Evolutionary conservation across 202 grass and related monocot species (phyloP).

Genomic region (Hordeum pubiflorum): DNA sequence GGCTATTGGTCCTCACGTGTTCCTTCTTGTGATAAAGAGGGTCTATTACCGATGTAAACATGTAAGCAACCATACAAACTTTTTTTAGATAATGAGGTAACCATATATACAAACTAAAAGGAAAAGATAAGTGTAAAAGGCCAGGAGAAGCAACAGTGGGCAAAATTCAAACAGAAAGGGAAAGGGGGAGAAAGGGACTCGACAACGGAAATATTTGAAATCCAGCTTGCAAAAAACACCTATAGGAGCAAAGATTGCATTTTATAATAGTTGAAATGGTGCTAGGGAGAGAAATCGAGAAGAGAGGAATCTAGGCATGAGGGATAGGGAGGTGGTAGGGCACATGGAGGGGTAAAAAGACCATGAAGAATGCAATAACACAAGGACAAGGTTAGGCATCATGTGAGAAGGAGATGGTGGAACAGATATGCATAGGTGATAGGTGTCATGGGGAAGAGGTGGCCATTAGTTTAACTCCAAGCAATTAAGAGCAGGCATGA

Average conservation of each 20-base stretch:
- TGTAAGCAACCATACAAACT: neutral
- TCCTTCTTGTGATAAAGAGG: slow-evolving; percentile 3
- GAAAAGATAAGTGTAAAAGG: slow-evolving; percentile 13
- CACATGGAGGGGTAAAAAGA: slow-evolving; percentile 42
- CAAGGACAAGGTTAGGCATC: slow-evolving; percentile 31
- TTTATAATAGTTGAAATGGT: slow-evolving; percentile 22
- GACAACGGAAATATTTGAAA: slow-evolving; percentile 33
- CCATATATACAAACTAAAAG: neutral
- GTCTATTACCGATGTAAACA: neutral
- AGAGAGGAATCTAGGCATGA: slow-evolving; percentile 51
- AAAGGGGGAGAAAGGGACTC: neutral
- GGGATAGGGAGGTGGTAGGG: slow-evolving; percentile 33
- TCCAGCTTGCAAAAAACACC: slow-evolving; percentile 16
- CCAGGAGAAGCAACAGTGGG: slow-evolving; percentile 32
- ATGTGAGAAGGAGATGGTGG: slow-evolving; percentile 60
- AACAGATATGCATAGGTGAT: slow-evolving; percentile 28
- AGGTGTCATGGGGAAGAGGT: slow-evolving; percentile 21
- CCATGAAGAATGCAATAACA: slow-evolving; percentile 30
- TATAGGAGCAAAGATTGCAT: slow-evolving; percentile 7
- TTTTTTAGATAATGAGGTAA: neutral
- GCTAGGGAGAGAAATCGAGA: neutral
- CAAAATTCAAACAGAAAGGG: slow-evolving; percentile 34
- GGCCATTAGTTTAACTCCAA: slow-evolving; percentile 32
- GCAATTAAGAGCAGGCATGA: slow-evolving; percentile 25
- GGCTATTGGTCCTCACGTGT: slow-evolving; percentile 33